Base-by-base conservation (phyloP, 2,329 filamentous ascomycete species). In the Harringtonia aguacate region DNA sequence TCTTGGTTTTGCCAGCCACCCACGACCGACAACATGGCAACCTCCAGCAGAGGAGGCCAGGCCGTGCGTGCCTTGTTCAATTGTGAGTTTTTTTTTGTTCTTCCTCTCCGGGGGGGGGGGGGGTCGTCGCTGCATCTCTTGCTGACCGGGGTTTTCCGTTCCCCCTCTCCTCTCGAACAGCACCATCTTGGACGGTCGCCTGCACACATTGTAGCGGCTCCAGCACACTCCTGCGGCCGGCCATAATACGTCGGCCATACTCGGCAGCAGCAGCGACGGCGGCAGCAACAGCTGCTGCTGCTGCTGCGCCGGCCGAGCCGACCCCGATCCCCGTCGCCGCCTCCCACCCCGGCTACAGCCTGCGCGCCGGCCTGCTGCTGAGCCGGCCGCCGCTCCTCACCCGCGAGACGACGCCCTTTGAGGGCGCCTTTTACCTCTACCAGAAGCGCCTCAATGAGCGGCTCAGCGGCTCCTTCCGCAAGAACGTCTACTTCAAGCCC, bases 371-470 rank as follows among this genome's bases (percentile, higher is more conserved):
- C 51, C 73, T 95, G 47, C 78, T 97, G 53, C 79, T 98, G 50
- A 92, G 88, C 37, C 86, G 92, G 24, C 79, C 92, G 39, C 92
- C 92, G 8, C 70, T 94, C 47, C 73, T 98, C 56, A 97, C 92
- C 22, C 83, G 85, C 53, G 73, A 83, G 48, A 80, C 90, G 43
- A 85, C 84, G 29, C 73, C 86, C 13, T 97, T 98, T 65, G 92
- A 98, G 65, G 84, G 87, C 58, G 75, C 90, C 51, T 97, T 84
- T 67, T 95, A 84, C 72, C 88, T 98, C 61, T 98, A 98, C 69
- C 92, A 98, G 68, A 90, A 90, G 56, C 87, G 92, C 14, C 75
- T 98, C 48, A 95, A 97, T 64, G 92, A 98, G 71, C 85, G 92
- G 36, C 74, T 95, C 42, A 80, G 82, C 18, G 75, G 92, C 5